Percentiles rank a stretch among this genome's conserved stretches.
Conservation (phyloP, 306 rosid genomes). For the Cicer judaicum region DNA sequence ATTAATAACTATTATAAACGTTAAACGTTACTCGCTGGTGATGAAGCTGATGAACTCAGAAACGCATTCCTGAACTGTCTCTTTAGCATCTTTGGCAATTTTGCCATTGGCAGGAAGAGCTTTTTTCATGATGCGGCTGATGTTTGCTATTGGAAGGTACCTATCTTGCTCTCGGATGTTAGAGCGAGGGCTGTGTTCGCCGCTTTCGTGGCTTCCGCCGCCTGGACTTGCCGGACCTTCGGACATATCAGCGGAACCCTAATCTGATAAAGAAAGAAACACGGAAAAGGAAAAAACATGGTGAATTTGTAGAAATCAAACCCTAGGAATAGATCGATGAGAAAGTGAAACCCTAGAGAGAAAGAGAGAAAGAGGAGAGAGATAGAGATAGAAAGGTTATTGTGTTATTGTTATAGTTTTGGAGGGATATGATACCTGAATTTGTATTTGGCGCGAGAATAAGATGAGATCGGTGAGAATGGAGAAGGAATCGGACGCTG, state of each 20-base stretch:
- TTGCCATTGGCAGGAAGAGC: conserved; percentile 95
- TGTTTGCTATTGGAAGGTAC: conserved; percentile 89
- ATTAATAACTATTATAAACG: neutral
- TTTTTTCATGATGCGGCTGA: conserved; percentile 97
- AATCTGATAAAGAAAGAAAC: conserved; percentile 36
- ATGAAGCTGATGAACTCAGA: conserved; percentile 97
- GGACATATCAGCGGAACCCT: conserved; percentile 72
- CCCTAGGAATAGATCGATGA: neutral
- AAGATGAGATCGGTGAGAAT: conserved; percentile 61
- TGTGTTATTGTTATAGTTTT: neutral
- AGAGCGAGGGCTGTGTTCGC: conserved; percentile 92
- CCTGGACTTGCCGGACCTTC: conserved; percentile 88
- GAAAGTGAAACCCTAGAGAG: conserved; percentile 33
- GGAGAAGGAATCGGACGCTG: conserved; percentile 95
- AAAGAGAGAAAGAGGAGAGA: neutral
- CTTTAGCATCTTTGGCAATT: conserved; percentile 95
- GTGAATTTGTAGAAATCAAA: conserved; percentile 32
- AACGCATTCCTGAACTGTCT: conserved; percentile 95
- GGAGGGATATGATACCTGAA: conserved; percentile 45
- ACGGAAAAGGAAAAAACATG: conserved; percentile 30
- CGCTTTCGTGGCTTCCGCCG: conserved; percentile 87
- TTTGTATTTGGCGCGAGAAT: conserved; percentile 79
- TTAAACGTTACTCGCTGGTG: conserved; percentile 76
- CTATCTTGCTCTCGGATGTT: conserved; percentile 91
- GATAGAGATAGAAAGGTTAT: neutral